These are phyloP conservation scores for Elaeis oleifera DNA, from an alignment of 202 grass and related monocot species.

Conservation along the genomic window DNA sequence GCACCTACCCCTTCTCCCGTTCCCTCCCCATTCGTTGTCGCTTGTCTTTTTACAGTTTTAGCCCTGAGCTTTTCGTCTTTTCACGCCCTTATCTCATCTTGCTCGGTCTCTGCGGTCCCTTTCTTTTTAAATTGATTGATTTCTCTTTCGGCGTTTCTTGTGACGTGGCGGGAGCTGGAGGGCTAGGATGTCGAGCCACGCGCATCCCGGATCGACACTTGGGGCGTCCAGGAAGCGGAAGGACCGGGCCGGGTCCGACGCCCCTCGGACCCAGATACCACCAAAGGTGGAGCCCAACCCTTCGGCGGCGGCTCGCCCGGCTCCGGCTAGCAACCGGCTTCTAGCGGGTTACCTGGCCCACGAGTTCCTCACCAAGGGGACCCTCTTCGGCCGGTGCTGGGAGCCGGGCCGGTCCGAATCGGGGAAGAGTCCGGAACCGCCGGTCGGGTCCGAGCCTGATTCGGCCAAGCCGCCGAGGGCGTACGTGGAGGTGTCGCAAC, in stretches of 20 bases:
- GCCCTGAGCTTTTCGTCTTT: constrained; percentile 7
- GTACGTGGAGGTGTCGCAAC: constrained; percentile 50
- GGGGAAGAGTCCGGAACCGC: neutral
- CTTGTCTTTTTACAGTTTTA: neutral
- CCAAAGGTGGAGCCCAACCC: too few species aligned
- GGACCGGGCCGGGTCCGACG: neutral
- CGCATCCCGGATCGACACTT: neutral
- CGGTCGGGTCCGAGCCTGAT: neutral
- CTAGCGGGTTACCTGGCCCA: constrained; percentile 1
- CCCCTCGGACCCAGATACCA: too few species aligned
- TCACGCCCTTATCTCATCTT: neutral
- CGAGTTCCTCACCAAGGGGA: constrained; percentile 3
- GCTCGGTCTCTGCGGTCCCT: neutral
- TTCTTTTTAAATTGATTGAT: neutral
- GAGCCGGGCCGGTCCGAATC: neutral
- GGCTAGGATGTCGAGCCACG: constrained; percentile 1
- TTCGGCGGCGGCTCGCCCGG: neutral
- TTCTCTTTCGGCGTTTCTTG: constrained; percentile 1
- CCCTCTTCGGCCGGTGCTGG: neutral
- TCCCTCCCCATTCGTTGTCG: neutral
- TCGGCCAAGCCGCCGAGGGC: constrained; percentile 22
- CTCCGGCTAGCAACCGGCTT: neutral
- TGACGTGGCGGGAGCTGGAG: neutral
- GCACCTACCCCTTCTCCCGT: neutral
- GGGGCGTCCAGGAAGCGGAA: constrained; percentile 16